These are phyloP conservation scores for Clarkia xantiana DNA, from an alignment of 345 rosid genomes.

Conservation along the genomic window DNA sequence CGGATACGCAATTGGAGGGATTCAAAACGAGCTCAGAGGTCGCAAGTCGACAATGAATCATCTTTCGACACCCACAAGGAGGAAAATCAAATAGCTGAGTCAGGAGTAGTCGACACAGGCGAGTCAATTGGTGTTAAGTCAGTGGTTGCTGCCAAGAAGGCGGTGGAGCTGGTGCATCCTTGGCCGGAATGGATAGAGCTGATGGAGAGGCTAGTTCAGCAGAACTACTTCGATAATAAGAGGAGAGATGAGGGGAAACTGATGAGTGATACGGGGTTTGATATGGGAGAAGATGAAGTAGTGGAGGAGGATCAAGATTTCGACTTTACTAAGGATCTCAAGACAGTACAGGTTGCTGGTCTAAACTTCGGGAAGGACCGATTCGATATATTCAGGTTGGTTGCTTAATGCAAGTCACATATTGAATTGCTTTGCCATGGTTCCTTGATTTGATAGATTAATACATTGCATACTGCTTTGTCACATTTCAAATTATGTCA, in stretches of 20 bases:
- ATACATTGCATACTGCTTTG: too few relatives aligned
- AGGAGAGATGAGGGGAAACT: constrained; percentile 54
- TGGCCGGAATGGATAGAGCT: constrained; percentile 99
- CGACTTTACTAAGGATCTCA: constrained; percentile 50
- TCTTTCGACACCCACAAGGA: not conserved
- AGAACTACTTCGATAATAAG: constrained; percentile 82
- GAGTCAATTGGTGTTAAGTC: not conserved
- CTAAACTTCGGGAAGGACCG: constrained; percentile 91
- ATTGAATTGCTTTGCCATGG: too few relatives aligned
- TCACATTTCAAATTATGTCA: not conserved
- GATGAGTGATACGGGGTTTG: constrained; percentile 46
- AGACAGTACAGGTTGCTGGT: constrained; percentile 68
- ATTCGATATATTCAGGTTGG: constrained; percentile 87
- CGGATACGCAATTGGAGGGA: constrained; percentile 89
- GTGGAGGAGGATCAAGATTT: constrained; percentile 26
- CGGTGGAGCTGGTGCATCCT: constrained; percentile 53
- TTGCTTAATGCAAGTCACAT: too few relatives aligned
- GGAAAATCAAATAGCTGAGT: not conserved
- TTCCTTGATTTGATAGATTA: too few relatives aligned
- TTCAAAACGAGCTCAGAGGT: constrained; percentile 28
- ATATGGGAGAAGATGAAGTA: constrained; percentile 13
- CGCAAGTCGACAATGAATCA: not conserved
- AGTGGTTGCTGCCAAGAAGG: constrained; percentile 1
- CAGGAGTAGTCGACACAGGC: too few relatives aligned
- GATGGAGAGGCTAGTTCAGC: constrained; percentile 71